Base-by-base conservation (phyloP, 2,329 filamentous ascomycete species). In the Penicillium rolfsii region DNA sequence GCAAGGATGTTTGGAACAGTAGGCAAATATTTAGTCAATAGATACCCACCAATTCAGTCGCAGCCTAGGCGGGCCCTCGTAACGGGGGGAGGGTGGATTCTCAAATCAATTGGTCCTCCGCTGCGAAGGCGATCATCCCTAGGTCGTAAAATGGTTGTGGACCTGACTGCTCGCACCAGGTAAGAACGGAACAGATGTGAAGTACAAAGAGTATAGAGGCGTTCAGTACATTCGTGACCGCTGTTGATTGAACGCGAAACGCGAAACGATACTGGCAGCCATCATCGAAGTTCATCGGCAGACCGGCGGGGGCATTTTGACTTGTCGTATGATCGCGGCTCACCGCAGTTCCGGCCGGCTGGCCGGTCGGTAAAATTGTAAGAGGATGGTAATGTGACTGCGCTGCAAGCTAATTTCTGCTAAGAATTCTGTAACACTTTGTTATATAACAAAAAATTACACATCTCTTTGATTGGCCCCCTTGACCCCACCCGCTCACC, bases 311-410 rank as follows among this genome's bases (percentile, higher is more conserved):
- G 58, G n/a, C 52, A 56, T 16, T 58, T 59, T 55, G 22, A 35
- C 58, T 61, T 66, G 71, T 73, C 70, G 71, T 73, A 74, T 74
- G 71, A 74, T 73, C 72, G 67, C 71, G 71, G 72, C 66, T 67
- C 52, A 48, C 56, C 58, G 65, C 59, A 52, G 59, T 73, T 73
- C 71, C 71, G 71, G 67, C 67, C 59, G 46, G 28, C 30, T 50
- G 53, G 57, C 48, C 43, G 4, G 16, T 1, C 0, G 53, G 52
- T 45, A 19, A 35, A 12, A 3, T 1, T 41, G 41, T 60, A 59
- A 35, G 12, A 19, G 33, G 2, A 16, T 19, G 7, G 62, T 65
- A 59, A 58, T 24, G 36, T 12, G 7, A 7, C 33, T 48, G 22
- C 41, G 22, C 40, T 36, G 1, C 3, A 3, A 12, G 5, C 1